Percentiles rank a stretch among this genome's conserved stretches.
Evolutionary conservation across 129 eudicot species (phyloP).

Genomic region (Artemisia annua): DNA sequence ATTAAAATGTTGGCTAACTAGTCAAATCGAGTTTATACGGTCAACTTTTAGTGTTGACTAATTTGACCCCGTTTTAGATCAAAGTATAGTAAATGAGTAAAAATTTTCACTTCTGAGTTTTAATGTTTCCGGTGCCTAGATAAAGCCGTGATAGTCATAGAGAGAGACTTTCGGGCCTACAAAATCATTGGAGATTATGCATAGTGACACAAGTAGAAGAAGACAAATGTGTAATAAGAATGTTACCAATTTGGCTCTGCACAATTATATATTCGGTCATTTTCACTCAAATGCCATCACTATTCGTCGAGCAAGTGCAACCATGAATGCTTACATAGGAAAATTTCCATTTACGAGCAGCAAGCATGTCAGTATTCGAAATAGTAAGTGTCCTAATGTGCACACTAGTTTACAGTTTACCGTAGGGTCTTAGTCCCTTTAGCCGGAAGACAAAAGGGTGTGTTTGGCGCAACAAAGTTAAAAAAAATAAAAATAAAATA

Average conservation of each 20-base stretch:
- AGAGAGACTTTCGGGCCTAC: no score
- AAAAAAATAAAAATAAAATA: no score
- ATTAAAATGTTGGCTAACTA: no score
- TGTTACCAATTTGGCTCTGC: conserved; percentile 89
- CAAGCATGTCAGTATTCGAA: conserved; percentile 85
- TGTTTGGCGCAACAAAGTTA: no score
- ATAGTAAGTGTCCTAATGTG: conserved; percentile 61
- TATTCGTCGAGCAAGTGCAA: conserved; percentile 77
- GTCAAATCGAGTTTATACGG: no score
- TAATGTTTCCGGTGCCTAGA: no score
- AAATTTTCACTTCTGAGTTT: no score
- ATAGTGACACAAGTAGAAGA: conserved; percentile 40
- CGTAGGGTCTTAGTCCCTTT: conserved; percentile 53
- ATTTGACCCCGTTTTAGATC: neutral
- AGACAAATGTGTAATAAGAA: conserved; percentile 73
- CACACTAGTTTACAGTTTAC: conserved; percentile 56
- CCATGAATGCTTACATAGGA: conserved; percentile 47
- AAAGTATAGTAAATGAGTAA: no score
- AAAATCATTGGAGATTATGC: no score
- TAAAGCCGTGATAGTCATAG: conserved; percentile 12
- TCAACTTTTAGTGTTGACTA: no score
- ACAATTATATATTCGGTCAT: conserved; percentile 77
- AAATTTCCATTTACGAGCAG: conserved; percentile 60
- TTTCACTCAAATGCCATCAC: conserved; percentile 86
- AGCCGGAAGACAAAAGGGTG: conserved; percentile 27